These are phyloP conservation scores for Fusarium equiseti DNA, from an alignment of 2,329 filamentous ascomycete genomes.

Conservation along the genomic window DNA sequence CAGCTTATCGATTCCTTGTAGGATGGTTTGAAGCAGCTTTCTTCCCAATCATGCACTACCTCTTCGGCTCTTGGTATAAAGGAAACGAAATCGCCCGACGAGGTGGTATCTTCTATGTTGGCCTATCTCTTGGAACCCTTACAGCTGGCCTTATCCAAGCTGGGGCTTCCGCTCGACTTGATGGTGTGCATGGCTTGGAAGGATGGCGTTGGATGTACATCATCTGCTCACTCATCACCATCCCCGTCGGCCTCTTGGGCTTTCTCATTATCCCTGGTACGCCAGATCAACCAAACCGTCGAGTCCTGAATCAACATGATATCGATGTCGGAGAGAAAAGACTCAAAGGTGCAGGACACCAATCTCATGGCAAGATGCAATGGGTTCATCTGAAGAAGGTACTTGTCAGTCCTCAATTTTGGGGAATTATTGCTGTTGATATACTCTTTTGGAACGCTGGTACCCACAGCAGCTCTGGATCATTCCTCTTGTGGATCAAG, in stretches of 20 bases:
- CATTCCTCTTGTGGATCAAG: slow-evolving; percentile 70
- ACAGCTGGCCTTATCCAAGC: slow-evolving; percentile 65
- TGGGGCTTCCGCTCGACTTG: slow-evolving; percentile 55
- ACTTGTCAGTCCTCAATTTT: slow-evolving; percentile 60
- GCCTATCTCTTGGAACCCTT: slow-evolving; percentile 63
- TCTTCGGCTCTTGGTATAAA: slow-evolving; percentile 61
- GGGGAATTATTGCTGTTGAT: slow-evolving; percentile 62
- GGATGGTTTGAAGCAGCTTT: slow-evolving; percentile 63
- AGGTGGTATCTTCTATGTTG: slow-evolving; percentile 64
- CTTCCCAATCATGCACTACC: slow-evolving; percentile 57
- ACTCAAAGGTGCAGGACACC: slow-evolving; percentile 59
- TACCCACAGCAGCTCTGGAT: slow-evolving; percentile 60
- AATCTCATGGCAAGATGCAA: slow-evolving; percentile 53
- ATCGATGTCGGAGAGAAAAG: slow-evolving; percentile 59
- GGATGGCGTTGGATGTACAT: slow-evolving; percentile 71
- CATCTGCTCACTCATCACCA: slow-evolving; percentile 65
- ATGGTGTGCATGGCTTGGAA: slow-evolving; percentile 59
- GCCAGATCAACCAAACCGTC: slow-evolving; percentile 59
- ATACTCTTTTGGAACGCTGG: slow-evolving; percentile 69
- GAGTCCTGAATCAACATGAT: slow-evolving; percentile 61
- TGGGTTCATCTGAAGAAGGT: slow-evolving; percentile 51
- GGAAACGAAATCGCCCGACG: slow-evolving; percentile 61
- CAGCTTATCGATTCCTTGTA: slow-evolving; percentile 66
- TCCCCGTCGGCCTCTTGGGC: slow-evolving; percentile 64
- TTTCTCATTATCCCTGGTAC: slow-evolving; percentile 64